Conservation (phyloP, 768 basidiomycete species). For the Mycena vulgaris region DNA sequence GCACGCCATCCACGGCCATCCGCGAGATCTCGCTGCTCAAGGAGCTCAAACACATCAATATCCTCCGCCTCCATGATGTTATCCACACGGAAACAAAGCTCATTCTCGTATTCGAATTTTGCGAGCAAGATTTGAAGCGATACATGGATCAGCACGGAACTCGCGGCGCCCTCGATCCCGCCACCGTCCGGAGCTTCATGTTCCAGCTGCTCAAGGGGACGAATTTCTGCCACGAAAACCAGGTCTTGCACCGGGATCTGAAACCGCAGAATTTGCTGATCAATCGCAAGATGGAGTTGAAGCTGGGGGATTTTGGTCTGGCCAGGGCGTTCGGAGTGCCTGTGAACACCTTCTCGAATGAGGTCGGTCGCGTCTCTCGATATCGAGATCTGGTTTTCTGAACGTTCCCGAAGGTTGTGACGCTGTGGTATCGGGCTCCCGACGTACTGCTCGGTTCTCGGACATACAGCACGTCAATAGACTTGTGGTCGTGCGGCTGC, state of each 20-base stretch:
- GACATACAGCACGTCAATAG: conserved; percentile 98
- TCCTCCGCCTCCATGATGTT: conserved; percentile 97
- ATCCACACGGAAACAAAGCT: conserved; percentile 99
- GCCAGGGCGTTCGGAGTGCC: conserved; percentile 98
- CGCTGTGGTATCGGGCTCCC: conserved; percentile 98
- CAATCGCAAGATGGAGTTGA: conserved; percentile 96
- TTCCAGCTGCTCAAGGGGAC: conserved; percentile 97
- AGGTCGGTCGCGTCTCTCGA: conserved; percentile 57
- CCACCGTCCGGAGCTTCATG: conserved; percentile 97
- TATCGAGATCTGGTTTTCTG: not conserved
- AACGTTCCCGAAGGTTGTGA: conserved; percentile 80
- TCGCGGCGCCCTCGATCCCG: conserved; percentile 91
- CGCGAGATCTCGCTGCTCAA: conserved; percentile 99
- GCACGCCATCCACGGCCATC: conserved; percentile 98
- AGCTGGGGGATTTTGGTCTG: conserved; percentile 97
- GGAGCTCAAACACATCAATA: conserved; percentile 98
- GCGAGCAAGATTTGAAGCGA: conserved; percentile 98
- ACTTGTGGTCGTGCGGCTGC: conserved; percentile 99
- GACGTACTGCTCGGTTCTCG: conserved; percentile 97
- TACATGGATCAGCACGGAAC: conserved; percentile 99
- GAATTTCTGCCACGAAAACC: conserved; percentile 98
- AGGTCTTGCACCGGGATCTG: conserved; percentile 94
- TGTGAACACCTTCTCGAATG: conserved; percentile 99
- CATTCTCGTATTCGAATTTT: conserved; percentile 98
- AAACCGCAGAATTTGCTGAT: conserved; percentile 99